Evolutionary conservation across 1,139 yeast genomes (phyloP).

Genomic region (Sugiyamaella grinbergsii): DNA sequence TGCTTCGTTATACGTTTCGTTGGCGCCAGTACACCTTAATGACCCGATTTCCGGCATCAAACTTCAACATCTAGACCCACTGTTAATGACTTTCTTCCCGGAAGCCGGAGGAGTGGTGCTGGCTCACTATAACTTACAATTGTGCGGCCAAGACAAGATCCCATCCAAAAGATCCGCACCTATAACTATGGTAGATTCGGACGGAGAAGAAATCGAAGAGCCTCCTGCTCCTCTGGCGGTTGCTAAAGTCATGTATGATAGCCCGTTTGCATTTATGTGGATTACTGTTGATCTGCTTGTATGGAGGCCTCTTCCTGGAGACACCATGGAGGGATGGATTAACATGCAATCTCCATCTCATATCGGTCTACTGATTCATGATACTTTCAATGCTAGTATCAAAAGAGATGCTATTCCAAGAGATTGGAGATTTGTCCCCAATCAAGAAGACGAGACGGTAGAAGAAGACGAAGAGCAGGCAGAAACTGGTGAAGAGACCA

Average conservation of each 20-base stretch:
- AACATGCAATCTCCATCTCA: conserved; percentile 96
- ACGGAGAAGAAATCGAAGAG: conserved; percentile 23
- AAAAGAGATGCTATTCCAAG: conserved; percentile 80
- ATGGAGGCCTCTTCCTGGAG: conserved; percentile 90
- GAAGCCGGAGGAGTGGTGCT: conserved; percentile 80
- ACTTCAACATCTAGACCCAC: conserved; percentile 85
- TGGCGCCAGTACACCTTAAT: conserved; percentile 76
- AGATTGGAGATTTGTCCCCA: conserved; percentile 80
- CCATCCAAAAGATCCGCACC: background rate
- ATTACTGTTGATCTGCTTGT: conserved; percentile 76
- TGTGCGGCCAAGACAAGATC: conserved; percentile 46
- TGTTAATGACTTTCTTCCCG: conserved; percentile 78
- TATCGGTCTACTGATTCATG: conserved; percentile 85
- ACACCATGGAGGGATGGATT: conserved; percentile 77
- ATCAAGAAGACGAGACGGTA: conserved; percentile 60
- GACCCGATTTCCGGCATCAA: conserved; percentile 77
- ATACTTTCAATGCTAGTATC: conserved; percentile 92
- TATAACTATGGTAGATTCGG: conserved; percentile 2
- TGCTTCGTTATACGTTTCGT: conserved; percentile 71
- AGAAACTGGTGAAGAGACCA: background rate
- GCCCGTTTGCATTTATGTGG: conserved; percentile 92
- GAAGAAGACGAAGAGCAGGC: conserved; percentile 18
- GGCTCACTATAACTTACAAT: conserved; percentile 66
- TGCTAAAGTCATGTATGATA: conserved; percentile 72
- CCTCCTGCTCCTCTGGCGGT: conserved; percentile 43